Evolutionary conservation across 2,329 filamentous ascomycete species (phyloP).

Genomic region (Thelonectria discophora): DNA sequence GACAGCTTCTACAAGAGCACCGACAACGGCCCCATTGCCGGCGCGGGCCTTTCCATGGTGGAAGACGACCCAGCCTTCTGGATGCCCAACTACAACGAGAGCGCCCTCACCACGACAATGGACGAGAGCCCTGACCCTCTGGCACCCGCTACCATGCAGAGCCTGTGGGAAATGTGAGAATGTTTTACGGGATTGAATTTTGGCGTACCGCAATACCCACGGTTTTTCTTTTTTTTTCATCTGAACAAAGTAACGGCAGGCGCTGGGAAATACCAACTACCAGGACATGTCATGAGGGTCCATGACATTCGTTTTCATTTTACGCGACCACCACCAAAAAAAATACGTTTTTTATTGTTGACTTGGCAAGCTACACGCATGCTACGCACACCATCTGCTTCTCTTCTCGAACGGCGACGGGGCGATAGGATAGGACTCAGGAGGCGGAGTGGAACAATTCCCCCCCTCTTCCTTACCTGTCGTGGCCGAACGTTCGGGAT

Average conservation of each 20-base stretch:
- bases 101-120: slow-evolving; percentile 43
- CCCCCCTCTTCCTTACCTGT: background rate
- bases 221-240: slow-evolving; percentile 38
- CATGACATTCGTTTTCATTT: slow-evolving; percentile 37
- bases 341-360: slow-evolving; percentile 42
- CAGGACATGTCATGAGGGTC: slow-evolving; percentile 30
- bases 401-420: slow-evolving; percentile 17
- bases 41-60: slow-evolving; percentile 57
- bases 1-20: slow-evolving; percentile 64
- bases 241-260: slow-evolving; percentile 39
- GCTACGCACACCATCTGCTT: slow-evolving; percentile 32
- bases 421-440: slow-evolving; percentile 1
- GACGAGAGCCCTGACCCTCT: slow-evolving; percentile 50
- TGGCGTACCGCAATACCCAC: slow-evolving; percentile 47
- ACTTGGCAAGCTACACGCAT: slow-evolving; percentile 29
- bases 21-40: slow-evolving; percentile 50
- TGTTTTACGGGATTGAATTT: slow-evolving; percentile 33
- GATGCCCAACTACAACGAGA: slow-evolving; percentile 57
- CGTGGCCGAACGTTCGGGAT: slow-evolving; percentile 12
- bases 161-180: slow-evolving; percentile 50
- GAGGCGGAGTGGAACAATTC: background rate
- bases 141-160: slow-evolving; percentile 43
- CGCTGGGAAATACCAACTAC: slow-evolving; percentile 39
- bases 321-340: slow-evolving; percentile 36
- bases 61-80: slow-evolving; percentile 62